phyloP scores from a whole-genome alignment of 2,329 filamentous ascomycete species.

The Emergomyces africanus region DNA sequence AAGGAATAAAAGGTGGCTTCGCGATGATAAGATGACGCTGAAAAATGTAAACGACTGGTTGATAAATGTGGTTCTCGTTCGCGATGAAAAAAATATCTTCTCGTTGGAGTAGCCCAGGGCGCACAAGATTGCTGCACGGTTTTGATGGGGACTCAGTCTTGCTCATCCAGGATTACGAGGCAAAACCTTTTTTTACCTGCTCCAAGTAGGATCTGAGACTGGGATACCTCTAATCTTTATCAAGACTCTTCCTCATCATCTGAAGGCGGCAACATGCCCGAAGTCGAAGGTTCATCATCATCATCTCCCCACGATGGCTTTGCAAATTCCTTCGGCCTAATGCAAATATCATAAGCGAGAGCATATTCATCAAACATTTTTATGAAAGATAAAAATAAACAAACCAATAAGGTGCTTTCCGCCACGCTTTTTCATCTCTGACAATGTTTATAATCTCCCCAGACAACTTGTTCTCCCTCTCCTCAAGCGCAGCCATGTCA shows the following conservation, averaged over 20 bases:
- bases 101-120: background rate
- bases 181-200: background rate
- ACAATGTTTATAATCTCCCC: conserved; percentile 93
- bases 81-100: background rate
- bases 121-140: background rate
- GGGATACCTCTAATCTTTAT: background rate
- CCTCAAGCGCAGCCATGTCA: conserved; percentile 53
- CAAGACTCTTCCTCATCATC: conserved; percentile 49
- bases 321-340: conserved; percentile 67
- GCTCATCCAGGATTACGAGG: background rate
- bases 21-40: background rate
- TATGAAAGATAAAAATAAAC: conserved; percentile 14
- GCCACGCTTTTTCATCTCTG: conserved; percentile 80
- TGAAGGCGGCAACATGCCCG: conserved; percentile 74
- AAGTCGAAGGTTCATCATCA: conserved; percentile 64
- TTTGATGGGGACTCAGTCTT: background rate
- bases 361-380: background rate
- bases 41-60: background rate
- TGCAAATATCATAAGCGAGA: conserved; percentile 1
- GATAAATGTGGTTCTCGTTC: background rate
- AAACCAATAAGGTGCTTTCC: conserved; percentile 79
- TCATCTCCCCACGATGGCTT: conserved; percentile 54
- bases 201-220: background rate
- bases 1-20: background rate
- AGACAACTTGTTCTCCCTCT: conserved; percentile 60